Evolutionary conservation across 2,329 filamentous ascomycete species (phyloP), one percentile per base, ranked within the genome.

Genomic region (Trichoderma aggressivum): DNA sequence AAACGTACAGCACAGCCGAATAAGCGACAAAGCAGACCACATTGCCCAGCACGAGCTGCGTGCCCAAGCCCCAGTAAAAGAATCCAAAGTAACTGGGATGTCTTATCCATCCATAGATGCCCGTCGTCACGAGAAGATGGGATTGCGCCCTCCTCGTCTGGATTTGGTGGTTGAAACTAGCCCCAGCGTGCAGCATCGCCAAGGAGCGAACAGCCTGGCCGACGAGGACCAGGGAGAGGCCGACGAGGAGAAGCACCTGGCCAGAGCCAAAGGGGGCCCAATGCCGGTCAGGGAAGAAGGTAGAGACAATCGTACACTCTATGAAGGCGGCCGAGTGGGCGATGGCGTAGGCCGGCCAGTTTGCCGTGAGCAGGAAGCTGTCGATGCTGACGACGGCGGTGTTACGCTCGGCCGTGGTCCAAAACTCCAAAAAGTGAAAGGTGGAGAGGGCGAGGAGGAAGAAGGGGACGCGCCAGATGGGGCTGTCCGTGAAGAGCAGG

Each of bases 351-450:
- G 89, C 89, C 56, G 88, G 88, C 80, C 96, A 96, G 80, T 99
- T 99, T 63, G 89, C 89, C 47, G 90, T 91, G 43, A 98, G 86
- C 16, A 99, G 88, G 80, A 97, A 99, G 43, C 93, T 92, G 67
- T 88, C 87, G 24, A 94, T 85, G 28, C 86, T 88, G 24, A 93
- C 93, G 65, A 89, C 86, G 18, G 87, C 86, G 0, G 93, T 93
- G 81, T 98, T 98, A 83, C 92, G 93, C 70, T 86, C 85, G 10
- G 95, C 94, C 0, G 95, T 98, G 36, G 91, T 93, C 86, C 90
- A 97, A 85, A 94, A 99, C 82, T 99, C 96, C 80, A 98, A 90
- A 82, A 97, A 98, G 85, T 99, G 96, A 83, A 98, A 98, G 34
- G 91, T 76, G 30, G 91, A 87, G 61, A 98, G 90, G 16, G 89